These are phyloP conservation scores for Phanerochaete carnosa DNA, from an alignment of 768 basidiomycete genomes.

Conservation along the genomic window DNA sequence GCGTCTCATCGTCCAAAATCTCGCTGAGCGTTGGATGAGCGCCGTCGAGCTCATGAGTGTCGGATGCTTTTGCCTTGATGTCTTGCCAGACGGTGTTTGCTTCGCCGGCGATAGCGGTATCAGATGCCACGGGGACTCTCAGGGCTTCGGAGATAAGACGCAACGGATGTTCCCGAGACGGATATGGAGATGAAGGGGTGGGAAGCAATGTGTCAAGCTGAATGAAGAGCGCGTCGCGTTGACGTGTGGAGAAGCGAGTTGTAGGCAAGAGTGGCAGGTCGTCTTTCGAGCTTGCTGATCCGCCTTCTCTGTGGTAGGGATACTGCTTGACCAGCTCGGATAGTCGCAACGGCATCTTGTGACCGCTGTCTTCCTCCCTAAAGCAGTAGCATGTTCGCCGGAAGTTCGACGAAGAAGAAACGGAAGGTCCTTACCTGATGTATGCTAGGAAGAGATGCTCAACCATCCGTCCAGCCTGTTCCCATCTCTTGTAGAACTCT, in stretches of 20 bases:
- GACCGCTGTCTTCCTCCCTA: constrained; percentile 56
- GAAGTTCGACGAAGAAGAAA: neutral
- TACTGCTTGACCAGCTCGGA: constrained; percentile 68
- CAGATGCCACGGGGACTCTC: constrained; percentile 33
- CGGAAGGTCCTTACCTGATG: constrained; percentile 49
- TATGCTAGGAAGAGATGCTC: constrained; percentile 76
- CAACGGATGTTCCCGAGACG: constrained; percentile 46
- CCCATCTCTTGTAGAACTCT: constrained; percentile 73
- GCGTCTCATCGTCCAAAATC: constrained; percentile 69
- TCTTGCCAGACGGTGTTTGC: constrained; percentile 49
- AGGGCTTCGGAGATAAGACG: constrained; percentile 64
- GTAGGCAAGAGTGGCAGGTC: constrained; percentile 44
- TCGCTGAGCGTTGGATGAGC: constrained; percentile 39
- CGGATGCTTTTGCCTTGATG: constrained; percentile 36
- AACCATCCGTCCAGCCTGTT: constrained; percentile 63
- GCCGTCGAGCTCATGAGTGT: constrained; percentile 23
- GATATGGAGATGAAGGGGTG: constrained; percentile 26
- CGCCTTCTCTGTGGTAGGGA: constrained; percentile 43
- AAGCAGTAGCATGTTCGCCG: neutral
- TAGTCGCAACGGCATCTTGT: constrained; percentile 65
- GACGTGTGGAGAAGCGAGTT: constrained; percentile 67
- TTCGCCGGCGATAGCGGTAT: constrained; percentile 25
- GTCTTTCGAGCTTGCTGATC: constrained; percentile 5
- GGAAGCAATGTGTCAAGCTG: constrained; percentile 57
- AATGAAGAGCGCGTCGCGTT: constrained; percentile 62